A percentile compares a stretch with the other conserved stretches of the same genome.
Evolutionary conservation across 2,329 filamentous ascomycete species (phyloP).

Genomic region (Madurella fahalii): DNA sequence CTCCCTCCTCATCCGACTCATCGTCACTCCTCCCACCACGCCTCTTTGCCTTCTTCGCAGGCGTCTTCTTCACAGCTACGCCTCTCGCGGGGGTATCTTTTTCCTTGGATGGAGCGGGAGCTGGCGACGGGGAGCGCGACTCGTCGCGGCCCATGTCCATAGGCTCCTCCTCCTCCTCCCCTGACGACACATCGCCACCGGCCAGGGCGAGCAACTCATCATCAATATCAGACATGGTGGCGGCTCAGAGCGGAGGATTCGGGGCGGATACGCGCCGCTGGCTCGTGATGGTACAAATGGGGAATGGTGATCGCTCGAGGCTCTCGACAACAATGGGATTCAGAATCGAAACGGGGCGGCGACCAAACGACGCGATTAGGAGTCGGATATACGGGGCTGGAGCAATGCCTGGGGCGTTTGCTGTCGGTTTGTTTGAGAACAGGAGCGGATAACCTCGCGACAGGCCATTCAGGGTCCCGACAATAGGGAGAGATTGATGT

Average conservation of each 20-base stretch:
- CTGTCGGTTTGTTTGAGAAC: not conserved
- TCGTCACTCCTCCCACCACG: slow-evolving; percentile 44
- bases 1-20: slow-evolving; percentile 71
- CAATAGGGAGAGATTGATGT: too few species aligned
- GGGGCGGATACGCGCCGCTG: not conserved
- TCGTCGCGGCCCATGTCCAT: slow-evolving; percentile 52
- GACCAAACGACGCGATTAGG: not conserved
- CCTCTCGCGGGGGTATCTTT: slow-evolving; percentile 35
- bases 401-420: not conserved
- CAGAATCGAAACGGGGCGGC: not conserved
- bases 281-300: not conserved
- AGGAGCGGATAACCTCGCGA: not conserved
- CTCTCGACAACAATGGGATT: not conserved
- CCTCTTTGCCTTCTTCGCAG: slow-evolving; percentile 46
- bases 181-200: slow-evolving; percentile 65
- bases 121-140: slow-evolving; percentile 45
- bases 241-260: not conserved
- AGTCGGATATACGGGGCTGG: not conserved
- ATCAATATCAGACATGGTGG: slow-evolving; percentile 80
- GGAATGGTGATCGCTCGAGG: not conserved
- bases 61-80: slow-evolving; percentile 31
- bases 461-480: too few species aligned
- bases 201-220: slow-evolving; percentile 91
- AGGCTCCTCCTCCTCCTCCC: slow-evolving; percentile 54
- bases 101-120: slow-evolving; percentile 32